phyloP scores from a whole-genome alignment of 75 land plant species.

The Selaginella tamariscina region DNA sequence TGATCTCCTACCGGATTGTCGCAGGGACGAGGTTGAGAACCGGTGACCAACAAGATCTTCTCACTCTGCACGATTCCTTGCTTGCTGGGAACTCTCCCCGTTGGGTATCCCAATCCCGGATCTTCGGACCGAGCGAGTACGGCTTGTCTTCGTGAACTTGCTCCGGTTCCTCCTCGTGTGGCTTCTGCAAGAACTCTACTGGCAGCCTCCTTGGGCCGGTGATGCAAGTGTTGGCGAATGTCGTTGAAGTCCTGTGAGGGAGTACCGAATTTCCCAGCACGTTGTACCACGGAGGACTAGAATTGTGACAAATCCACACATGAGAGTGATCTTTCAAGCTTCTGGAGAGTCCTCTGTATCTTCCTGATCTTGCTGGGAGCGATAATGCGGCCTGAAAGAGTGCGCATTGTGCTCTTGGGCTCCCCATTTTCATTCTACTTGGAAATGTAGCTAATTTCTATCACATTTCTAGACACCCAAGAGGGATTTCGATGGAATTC shows the following conservation, averaged over 20 bases:
- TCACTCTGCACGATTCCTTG: too few relatives aligned
- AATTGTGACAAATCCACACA: slow-evolving; percentile 70
- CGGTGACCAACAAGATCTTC: slow-evolving; percentile 15
- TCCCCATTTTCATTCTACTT: too few relatives aligned
- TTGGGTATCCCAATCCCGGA: neutral
- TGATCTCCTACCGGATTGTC: slow-evolving; percentile 18
- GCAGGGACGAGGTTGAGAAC: slow-evolving; percentile 20
- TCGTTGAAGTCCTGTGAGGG: neutral
- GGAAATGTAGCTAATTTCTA: too few relatives aligned
- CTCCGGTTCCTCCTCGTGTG: neutral
- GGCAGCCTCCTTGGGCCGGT: neutral
- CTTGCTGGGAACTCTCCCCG: neutral
- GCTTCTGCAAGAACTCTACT: neutral
- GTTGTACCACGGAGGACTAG: slow-evolving; percentile 57
- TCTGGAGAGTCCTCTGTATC: slow-evolving; percentile 48
- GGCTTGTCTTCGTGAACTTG: neutral
- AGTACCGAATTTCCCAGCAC: neutral
- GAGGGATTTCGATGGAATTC: too few relatives aligned
- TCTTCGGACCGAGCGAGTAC: neutral
- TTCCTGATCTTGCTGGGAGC: slow-evolving; percentile 21
- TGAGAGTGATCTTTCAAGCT: slow-evolving; percentile 58
- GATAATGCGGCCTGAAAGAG: too few relatives aligned
- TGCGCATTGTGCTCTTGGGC: too few relatives aligned
- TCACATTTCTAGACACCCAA: too few relatives aligned
- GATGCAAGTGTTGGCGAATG: neutral